Evolutionary conservation across 208 protist genomes (phyloP).

Genomic region (Trypanosoma grayi): DNA sequence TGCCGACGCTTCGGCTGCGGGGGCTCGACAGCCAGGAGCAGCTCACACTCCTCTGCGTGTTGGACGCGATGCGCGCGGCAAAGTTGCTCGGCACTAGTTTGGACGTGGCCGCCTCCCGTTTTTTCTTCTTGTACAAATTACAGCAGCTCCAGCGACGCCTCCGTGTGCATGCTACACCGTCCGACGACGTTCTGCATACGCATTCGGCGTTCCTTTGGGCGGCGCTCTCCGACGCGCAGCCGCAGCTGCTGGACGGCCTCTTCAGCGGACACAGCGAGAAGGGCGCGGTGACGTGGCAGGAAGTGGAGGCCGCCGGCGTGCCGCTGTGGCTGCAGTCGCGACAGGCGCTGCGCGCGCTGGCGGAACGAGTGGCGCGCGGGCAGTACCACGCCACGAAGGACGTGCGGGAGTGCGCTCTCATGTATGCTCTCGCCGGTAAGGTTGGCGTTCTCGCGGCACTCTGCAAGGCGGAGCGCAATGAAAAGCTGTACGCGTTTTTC

Average conservation of each 20-base stretch:
- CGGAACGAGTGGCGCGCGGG: conserved; percentile 71
- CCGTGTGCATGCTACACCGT: conserved; percentile 25
- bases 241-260: conserved; percentile 15
- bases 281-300: conserved; percentile 42
- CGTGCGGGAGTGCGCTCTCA: conserved; percentile 77
- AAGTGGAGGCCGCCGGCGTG: conserved; percentile 56
- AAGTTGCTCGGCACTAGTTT: conserved; percentile 45
- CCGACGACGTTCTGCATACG: conserved; percentile 23
- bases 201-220: conserved; percentile 40
- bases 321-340: conserved; percentile 68
- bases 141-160: conserved; percentile 52
- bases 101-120: conserved; percentile 72
- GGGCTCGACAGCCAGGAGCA: conserved; percentile 57
- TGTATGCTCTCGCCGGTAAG: conserved; percentile 87
- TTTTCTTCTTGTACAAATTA: conserved; percentile 69
- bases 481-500: conserved; percentile 87
- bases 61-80: conserved; percentile 57
- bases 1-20: conserved; percentile 49
- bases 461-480: conserved; percentile 85
- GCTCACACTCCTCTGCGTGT: conserved; percentile 66
- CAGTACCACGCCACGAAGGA: conserved; percentile 77
- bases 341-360: conserved; percentile 52
- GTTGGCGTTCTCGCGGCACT: conserved; percentile 83
- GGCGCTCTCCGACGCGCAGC: conserved; percentile 19
- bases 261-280: background rate